Conservation (phyloP, 78 protist species). For the Dictyostelium discoideum region DNA sequence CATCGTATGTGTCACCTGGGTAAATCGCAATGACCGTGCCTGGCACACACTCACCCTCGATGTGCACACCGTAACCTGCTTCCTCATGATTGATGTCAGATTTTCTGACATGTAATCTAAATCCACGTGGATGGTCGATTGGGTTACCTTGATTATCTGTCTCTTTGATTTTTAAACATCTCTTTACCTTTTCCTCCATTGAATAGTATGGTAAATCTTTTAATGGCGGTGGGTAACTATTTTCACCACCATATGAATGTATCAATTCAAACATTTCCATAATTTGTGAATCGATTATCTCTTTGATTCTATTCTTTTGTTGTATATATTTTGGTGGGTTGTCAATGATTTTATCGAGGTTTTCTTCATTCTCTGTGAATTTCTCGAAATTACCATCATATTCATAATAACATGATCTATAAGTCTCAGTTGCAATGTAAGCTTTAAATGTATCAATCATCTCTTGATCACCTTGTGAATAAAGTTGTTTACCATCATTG, state of each 20-base stretch:
- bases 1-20: constrained; percentile 54
- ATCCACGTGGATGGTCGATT: constrained; percentile 61
- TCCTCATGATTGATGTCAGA: constrained; percentile 38
- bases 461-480: constrained; percentile 61
- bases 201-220: constrained; percentile 23
- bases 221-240: constrained; percentile 58
- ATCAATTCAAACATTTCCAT: neutral
- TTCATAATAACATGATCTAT: neutral
- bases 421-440: constrained; percentile 8
- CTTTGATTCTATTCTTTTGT: constrained; percentile 1
- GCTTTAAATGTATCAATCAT: constrained; percentile 49
- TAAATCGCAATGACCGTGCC: constrained; percentile 72
- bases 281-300: constrained; percentile 12
- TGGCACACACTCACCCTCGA: constrained; percentile 39
- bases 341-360: neutral
- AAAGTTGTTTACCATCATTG: neutral
- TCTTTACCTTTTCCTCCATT: constrained; percentile 44
- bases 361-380: neutral
- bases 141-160: neutral
- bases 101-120: constrained; percentile 2
- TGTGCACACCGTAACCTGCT: constrained; percentile 70
- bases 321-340: neutral
- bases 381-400: neutral
- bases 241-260: constrained; percentile 28
- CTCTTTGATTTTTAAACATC: constrained; percentile 24